Conservation (phyloP, 2,329 filamentous ascomycete species). For the Botryotinia convoluta region DNA sequence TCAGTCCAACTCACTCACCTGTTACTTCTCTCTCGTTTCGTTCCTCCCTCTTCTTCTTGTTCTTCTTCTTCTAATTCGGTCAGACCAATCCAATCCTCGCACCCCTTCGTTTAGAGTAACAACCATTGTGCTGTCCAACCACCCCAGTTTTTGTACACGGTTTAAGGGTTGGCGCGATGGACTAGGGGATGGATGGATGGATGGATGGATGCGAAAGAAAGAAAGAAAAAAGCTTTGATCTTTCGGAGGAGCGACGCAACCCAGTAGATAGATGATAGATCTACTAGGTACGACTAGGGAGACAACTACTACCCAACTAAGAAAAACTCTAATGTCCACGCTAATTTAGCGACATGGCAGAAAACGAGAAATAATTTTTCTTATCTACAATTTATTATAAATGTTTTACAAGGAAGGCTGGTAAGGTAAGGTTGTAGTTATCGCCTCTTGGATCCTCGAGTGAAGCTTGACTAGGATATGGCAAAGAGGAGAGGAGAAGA, state of each 20-base stretch:
- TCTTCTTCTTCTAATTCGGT: not conserved
- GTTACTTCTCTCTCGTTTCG: not conserved
- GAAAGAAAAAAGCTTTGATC: not conserved
- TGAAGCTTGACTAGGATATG: not conserved
- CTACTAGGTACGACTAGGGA: not conserved
- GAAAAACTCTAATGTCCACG: not conserved
- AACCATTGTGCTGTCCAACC: constrained; percentile 18
- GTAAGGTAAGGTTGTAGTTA: constrained; percentile 5
- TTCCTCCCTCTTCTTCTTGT: not conserved
- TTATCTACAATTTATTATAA: not conserved
- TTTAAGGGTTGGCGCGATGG: not conserved
- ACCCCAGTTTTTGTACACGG: constrained; percentile 12
- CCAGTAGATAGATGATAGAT: not conserved
- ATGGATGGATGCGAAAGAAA: not conserved
- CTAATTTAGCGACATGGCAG: not conserved
- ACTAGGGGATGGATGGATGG: constrained; percentile 1
- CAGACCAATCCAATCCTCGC: constrained; percentile 7
- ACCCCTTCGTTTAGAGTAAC: not conserved
- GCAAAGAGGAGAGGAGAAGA: not conserved
- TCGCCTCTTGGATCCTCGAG: constrained; percentile 17
- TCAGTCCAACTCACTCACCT: no score
- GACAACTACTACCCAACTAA: constrained; percentile 8
- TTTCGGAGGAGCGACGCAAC: not conserved
- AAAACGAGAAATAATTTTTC: not conserved
- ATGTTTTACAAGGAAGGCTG: not conserved